phyloP scores from a whole-genome alignment of 2,329 filamentous ascomycete species.

The Septoria petroselini region DNA sequence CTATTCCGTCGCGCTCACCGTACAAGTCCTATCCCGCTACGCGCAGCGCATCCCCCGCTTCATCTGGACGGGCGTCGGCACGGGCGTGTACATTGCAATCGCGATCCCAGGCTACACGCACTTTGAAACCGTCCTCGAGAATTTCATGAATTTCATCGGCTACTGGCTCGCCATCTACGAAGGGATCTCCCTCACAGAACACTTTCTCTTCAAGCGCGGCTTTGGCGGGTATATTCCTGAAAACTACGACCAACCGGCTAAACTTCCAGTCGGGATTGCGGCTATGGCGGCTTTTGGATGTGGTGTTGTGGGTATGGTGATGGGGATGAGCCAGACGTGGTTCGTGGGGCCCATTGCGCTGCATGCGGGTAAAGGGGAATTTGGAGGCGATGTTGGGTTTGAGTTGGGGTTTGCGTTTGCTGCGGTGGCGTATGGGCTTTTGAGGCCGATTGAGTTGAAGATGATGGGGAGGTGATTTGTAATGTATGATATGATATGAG shows the following conservation, averaged over 20 bases:
- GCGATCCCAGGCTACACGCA: constrained; percentile 66
- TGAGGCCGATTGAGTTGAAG: constrained; percentile 52
- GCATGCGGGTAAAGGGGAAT: constrained; percentile 51
- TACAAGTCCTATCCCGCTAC: constrained; percentile 61
- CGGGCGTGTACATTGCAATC: constrained; percentile 63
- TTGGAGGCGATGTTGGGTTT: constrained; percentile 61
- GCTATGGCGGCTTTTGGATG: constrained; percentile 61
- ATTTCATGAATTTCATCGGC: constrained; percentile 61
- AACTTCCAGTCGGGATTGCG: constrained; percentile 62
- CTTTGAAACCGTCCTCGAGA: constrained; percentile 63
- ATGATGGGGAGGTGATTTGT: constrained; percentile 34
- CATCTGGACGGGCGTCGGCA: constrained; percentile 62
- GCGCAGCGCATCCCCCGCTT: constrained; percentile 64
- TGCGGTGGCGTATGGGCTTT: constrained; percentile 50
- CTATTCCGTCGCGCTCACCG: constrained; percentile 65
- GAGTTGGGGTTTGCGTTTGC: constrained; percentile 64
- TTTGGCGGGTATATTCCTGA: constrained; percentile 59
- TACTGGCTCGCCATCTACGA: constrained; percentile 77
- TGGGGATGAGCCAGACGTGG: constrained; percentile 70
- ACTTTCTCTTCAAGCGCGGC: constrained; percentile 65
- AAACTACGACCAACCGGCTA: constrained; percentile 56
- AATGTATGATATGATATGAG: too few species aligned
- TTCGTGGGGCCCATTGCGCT: constrained; percentile 65
- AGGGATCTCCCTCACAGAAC: constrained; percentile 62
- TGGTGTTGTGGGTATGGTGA: constrained; percentile 63